A percentile compares a stretch with the other conserved stretches of the same genome.
These are phyloP conservation scores for Bruguiera parviflora DNA, from an alignment of 345 rosid species.

Conservation along the genomic window DNA sequence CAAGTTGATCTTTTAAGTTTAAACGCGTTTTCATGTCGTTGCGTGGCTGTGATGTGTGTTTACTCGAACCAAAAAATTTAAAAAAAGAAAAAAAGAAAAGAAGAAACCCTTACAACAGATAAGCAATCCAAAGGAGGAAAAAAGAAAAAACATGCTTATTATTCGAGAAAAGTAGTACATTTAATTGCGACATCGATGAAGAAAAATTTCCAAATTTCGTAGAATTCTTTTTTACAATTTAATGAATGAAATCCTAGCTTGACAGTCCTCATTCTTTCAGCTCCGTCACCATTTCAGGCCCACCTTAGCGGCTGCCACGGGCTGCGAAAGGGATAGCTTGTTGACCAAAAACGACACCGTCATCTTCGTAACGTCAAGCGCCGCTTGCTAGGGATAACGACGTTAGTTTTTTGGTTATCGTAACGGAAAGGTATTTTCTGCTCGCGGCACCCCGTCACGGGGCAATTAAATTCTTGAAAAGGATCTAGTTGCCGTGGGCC, in stretches of 20 bases:
- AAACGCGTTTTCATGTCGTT: not conserved
- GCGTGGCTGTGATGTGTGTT: not conserved
- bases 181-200: no score
- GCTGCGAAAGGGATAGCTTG: constrained; percentile 34
- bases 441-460: constrained; percentile 76
- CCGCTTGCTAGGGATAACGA: constrained; percentile 43
- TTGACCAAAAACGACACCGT: constrained; percentile 55
- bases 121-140: not conserved
- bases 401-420: constrained; percentile 12
- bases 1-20: not conserved
- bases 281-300: constrained; percentile 60
- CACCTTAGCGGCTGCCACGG: constrained; percentile 53
- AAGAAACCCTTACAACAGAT: not conserved
- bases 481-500: constrained; percentile 53
- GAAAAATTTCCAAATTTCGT: no score
- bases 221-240: no score
- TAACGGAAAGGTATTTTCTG: constrained; percentile 60
- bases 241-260: constrained; percentile 14
- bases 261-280: constrained; percentile 37
- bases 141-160: not conserved
- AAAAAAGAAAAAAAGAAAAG: no score
- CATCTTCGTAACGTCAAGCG: constrained; percentile 68
- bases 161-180: no score
- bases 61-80: no score
- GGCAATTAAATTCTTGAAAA: constrained; percentile 61